Percentiles rank a stretch among this genome's conserved stretches.
Conservation (phyloP, 2,329 filamentous ascomycete species). For the Penicillium sclerotigenum region DNA sequence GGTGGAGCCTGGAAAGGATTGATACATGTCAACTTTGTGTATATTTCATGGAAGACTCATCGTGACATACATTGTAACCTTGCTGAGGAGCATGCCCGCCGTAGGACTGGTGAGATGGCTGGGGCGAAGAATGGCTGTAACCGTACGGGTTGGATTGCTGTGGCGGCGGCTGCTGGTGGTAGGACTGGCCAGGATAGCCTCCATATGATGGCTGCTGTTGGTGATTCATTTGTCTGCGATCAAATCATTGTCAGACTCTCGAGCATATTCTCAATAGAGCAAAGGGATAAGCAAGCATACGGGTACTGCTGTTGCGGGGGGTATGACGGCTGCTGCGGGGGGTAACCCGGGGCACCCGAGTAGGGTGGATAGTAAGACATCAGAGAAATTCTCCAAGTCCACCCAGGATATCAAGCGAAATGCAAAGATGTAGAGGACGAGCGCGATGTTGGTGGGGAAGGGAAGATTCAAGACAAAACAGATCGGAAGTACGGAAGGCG, state of each 20-base stretch:
- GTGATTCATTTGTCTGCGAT: conserved; percentile 33
- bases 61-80: conserved; percentile 37
- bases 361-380: conserved; percentile 67
- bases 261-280: background rate
- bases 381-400: background rate
- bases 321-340: conserved; percentile 48
- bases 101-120: conserved; percentile 32
- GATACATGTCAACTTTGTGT: conserved; percentile 12
- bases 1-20: conserved; percentile 23
- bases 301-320: conserved; percentile 41
- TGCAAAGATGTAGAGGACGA: conserved; percentile 2
- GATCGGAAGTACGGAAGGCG: conserved; percentile 20
- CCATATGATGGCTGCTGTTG: conserved; percentile 36
- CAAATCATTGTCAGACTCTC: conserved; percentile 7
- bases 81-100: conserved; percentile 30
- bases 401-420: conserved; percentile 8
- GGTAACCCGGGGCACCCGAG: conserved; percentile 54
- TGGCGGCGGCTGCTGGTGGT: conserved; percentile 45
- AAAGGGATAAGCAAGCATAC: conserved; percentile 30
- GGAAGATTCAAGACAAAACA: conserved; percentile 16
- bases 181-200: conserved; percentile 39
- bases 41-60: background rate
- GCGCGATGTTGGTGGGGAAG: conserved; percentile 22
- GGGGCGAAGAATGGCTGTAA: conserved; percentile 46
- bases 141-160: conserved; percentile 39